A percentile compares a stretch with the other conserved stretches of the same genome.
These are phyloP conservation scores for Pinguiococcus pyrenoidosus DNA, from an alignment of 108 stramenopile species.

Conservation along the genomic window DNA sequence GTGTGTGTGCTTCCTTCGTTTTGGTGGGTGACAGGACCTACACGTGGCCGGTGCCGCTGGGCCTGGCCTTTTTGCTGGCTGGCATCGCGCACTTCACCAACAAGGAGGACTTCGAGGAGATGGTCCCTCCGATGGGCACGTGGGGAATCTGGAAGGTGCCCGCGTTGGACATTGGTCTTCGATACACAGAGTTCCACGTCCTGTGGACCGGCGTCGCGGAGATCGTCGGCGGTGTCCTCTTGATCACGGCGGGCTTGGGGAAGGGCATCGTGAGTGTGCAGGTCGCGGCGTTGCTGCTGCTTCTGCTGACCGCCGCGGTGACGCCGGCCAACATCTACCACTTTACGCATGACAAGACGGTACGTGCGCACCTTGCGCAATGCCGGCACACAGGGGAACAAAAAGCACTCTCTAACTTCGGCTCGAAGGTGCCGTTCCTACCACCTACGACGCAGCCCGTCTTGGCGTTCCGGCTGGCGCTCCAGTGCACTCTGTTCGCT, in stretches of 20 bases:
- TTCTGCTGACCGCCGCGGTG: slow-evolving; percentile 47
- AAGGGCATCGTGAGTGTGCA: neutral
- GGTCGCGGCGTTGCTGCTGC: slow-evolving; percentile 41
- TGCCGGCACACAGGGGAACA: no score
- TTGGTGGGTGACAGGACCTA: no score
- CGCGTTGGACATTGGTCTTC: slow-evolving; percentile 44
- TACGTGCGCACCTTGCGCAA: no score
- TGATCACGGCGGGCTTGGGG: slow-evolving; percentile 6
- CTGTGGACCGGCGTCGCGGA: slow-evolving; percentile 68
- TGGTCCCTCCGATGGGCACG: slow-evolving; percentile 60
- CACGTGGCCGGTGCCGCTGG: slow-evolving; percentile 53
- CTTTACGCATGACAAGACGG: slow-evolving; percentile 65
- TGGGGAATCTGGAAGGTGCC: slow-evolving; percentile 79
- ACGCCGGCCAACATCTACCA: slow-evolving; percentile 79
- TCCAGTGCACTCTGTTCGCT: no score
- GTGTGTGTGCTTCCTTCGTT: no score
- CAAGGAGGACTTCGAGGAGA: slow-evolving; percentile 48
- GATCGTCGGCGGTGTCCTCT: slow-evolving; percentile 42
- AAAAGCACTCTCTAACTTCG: no score
- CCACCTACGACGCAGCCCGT: no score
- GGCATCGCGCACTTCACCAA: slow-evolving; percentile 62
- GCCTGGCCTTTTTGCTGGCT: slow-evolving; percentile 52
- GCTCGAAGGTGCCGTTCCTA: no score
- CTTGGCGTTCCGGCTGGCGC: no score
- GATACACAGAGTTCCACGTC: slow-evolving; percentile 68